Evolutionary conservation across 306 rosid genomes (phyloP).

Genomic region (Prunus dulcis): DNA sequence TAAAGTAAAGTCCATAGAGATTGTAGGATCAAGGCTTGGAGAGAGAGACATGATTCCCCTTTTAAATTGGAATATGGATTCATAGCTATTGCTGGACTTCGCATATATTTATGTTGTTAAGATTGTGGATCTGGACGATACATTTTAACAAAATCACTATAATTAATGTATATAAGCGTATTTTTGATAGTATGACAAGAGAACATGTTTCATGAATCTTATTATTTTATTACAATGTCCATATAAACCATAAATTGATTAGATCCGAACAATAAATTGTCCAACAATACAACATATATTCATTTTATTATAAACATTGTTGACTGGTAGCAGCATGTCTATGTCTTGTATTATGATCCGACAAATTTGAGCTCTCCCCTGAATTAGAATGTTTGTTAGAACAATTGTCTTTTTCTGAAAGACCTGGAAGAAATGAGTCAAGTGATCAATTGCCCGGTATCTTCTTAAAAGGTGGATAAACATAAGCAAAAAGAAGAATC

Average conservation of each 20-base stretch:
- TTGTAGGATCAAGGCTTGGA: not conserved
- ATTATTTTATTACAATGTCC: no score
- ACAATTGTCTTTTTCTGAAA: constrained; percentile 5
- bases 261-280: not conserved
- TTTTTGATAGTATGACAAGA: no score
- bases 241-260: not conserved
- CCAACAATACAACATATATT: not conserved
- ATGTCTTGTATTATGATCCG: not conserved
- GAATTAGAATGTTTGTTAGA: not conserved
- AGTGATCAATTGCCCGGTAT: constrained; percentile 21
- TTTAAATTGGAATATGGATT: not conserved
- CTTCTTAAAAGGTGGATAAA: not conserved
- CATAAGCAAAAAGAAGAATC: constrained; percentile 4
- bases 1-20: not conserved
- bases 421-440: constrained; percentile 27
- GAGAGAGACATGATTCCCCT: not conserved
- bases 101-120: not conserved
- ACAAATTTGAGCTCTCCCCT: not conserved
- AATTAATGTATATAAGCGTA: no score
- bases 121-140: no score
- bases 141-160: not conserved
- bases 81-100: not conserved
- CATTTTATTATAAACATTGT: no score
- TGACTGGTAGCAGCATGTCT: not conserved
- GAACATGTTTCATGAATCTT: not conserved